These are phyloP conservation scores for Calonectria pseudoreteaudii DNA, from an alignment of 2,329 filamentous ascomycete genomes.

Conservation along the genomic window DNA sequence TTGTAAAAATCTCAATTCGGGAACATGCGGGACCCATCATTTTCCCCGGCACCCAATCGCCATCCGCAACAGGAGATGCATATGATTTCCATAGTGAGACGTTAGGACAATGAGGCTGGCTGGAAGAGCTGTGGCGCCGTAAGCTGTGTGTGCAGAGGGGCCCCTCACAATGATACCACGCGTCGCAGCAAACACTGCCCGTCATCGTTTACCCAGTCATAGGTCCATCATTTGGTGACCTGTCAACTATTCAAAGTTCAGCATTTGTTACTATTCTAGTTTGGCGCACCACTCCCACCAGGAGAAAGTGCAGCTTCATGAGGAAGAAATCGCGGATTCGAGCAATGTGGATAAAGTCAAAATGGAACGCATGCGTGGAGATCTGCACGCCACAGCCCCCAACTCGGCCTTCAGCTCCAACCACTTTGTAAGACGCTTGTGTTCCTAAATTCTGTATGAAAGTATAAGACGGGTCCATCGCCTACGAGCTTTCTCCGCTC, in stretches of 20 bases:
- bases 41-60: not conserved
- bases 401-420: too few species aligned
- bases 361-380: not conserved
- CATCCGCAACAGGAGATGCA: too few species aligned
- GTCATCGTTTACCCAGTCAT: not conserved
- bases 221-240: not conserved
- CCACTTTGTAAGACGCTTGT: not conserved
- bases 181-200: not conserved
- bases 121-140: not conserved
- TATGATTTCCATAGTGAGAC: not conserved
- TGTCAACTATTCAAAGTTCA: not conserved
- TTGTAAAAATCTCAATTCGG: too few species aligned
- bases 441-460: not conserved
- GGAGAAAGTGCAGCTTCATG: not conserved
- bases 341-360: not conserved
- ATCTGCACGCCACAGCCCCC: not conserved
- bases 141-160: not conserved
- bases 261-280: not conserved
- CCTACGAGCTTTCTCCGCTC: not conserved
- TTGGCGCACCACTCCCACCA: not conserved
- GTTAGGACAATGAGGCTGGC: conserved; percentile 1
- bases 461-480: not conserved
- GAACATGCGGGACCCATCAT: not conserved
- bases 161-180: not conserved
- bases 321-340: too few species aligned